Base-by-base conservation (phyloP, 2,329 filamentous ascomycete genomes). In the Aspergillus chevalieri region DNA sequence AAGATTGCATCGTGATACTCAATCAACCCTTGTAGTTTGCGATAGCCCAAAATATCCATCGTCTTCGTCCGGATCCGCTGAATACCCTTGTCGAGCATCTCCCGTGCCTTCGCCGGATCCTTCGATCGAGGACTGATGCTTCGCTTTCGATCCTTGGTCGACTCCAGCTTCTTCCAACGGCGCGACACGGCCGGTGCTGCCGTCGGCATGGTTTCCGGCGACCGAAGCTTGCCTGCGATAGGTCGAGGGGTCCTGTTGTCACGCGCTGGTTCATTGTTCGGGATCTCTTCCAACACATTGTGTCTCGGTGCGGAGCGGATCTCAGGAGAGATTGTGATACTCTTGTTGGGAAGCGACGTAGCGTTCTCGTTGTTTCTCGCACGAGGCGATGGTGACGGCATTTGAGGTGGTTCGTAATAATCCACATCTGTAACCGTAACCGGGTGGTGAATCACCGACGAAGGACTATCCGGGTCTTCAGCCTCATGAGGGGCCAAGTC, bases 11-110 rank as follows among this genome's bases (percentile, higher is more conserved):
- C 61, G 22, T 71, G 67, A 43, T 64, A 65, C 49, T 67, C 62
- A 52, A 73, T 67, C 14, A 74, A 53, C 4, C 62, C 62, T 50
- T 74, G 71, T 4, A 74, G 54, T 50, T 73, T 73, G 6, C 70
- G 65, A 50, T 73, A 73, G 22, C 68, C 71, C 36, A 66, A 65
- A 17, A 72, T 66, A 47, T 73, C 71, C 52, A 74, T 65, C 2
- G 57, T 60, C 22, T 63, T 62, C 0, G 64, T 59, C 17, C 56
- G 58, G 26, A 74, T 71, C 24, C 65, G 64, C 39, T 55, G 54
- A 10, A 72, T 65, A 1, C 64, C 70, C 44, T 67, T 71, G 42
- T 61, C 61, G 17, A 74, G 61, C 61, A 71, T 70, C 42, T 68
- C 64, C 42, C 57, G 59, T 4, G 68, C 69, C 50, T 67, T 65